Evolutionary conservation across 805 yeast species (phyloP).

Genomic region (Hanseniaspora mollemarum): DNA sequence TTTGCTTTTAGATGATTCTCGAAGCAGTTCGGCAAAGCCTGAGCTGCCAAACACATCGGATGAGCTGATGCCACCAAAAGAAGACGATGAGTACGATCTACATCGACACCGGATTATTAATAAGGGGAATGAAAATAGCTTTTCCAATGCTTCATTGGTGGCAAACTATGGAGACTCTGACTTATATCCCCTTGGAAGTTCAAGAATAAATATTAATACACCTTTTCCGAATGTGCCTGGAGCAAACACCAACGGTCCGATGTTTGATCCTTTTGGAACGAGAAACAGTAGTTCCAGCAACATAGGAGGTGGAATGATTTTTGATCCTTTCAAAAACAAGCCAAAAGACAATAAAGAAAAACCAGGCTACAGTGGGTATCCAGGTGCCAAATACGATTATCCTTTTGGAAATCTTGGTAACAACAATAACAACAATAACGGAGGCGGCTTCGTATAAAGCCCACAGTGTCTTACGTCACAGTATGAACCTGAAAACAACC

Average conservation of each 20-base stretch:
- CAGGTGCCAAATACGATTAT: conserved; percentile 29
- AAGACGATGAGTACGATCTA: conserved; percentile 24
- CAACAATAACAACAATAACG: conserved; percentile 17
- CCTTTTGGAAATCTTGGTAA: conserved; percentile 24
- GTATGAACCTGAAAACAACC: no score
- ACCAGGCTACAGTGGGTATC: conserved; percentile 21
- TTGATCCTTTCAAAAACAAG: conserved; percentile 25
- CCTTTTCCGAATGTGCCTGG: conserved; percentile 8
- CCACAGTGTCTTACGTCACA: no score
- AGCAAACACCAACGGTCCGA: conserved; percentile 11
- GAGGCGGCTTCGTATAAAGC: conserved; percentile 13
- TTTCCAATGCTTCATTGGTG: conserved; percentile 6
- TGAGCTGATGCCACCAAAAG: conserved; percentile 13
- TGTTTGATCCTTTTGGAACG: conserved; percentile 13
- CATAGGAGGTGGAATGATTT: conserved; percentile 27
- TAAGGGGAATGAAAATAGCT: background rate
- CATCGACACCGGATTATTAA: conserved; percentile 1
- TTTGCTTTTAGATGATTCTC: background rate
- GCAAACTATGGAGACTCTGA: conserved; percentile 28
- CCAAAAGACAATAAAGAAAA: conserved; percentile 6
- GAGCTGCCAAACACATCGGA: background rate
- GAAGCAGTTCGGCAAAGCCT: conserved; percentile 5
- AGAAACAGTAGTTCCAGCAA: background rate
- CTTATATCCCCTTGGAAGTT: conserved; percentile 28
- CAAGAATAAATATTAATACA: conserved; percentile 1